Base-by-base conservation (phyloP, 345 rosid genomes). In the Pistacia integerrima region DNA sequence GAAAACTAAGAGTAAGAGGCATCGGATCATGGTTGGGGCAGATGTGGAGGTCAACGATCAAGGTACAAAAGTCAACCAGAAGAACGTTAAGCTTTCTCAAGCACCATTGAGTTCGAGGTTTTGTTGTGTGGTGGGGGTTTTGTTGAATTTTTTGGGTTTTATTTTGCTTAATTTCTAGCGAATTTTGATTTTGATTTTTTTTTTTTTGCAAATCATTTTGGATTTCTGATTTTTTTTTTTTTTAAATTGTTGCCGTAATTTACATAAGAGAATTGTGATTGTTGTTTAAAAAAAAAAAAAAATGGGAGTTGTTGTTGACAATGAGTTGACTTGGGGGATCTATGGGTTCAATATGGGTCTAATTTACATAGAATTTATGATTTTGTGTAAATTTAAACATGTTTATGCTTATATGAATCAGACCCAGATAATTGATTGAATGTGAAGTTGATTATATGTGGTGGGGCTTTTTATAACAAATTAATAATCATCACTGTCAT, bases 1-100 rank as follows among this genome's bases (percentile, higher is more conserved):
- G 91, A 82, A 77, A 74, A 95, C 97, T 0, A 88, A 77, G 76
- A 95, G 96, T 0, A 88, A 85, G 82, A 86, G 90, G 77, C 54
- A 81, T 2, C 57, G 5, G 66, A 74, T 95, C 49, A 74, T 10
- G 16, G 92, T 87, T 9, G 89, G 90, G 33, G 96, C 82, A 54
- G 68, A 83, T 22, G 80, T 95, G 60, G 69, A 70, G 48, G 88
- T 93, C 80, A 83, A 84, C 72, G 77, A 30, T 5, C 68, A 74
- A 10, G 92, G 91, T 3, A 20, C 65, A 12, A 83, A 79, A 73
- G 77, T 64, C 72, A 0, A 68, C 8, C 22, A 70, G 54, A 82
- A 82, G 77, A 76, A 65, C 22, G 57, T 93, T 59, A 88, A 41
- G 83, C 91, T 95, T 72, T 91, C 91, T 60, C 54, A 70, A 57